Percentiles rank a stretch among this genome's conserved stretches.
Conservation (phyloP, 148 eudicot genomes). For the Heliamphora exappendiculata region DNA sequence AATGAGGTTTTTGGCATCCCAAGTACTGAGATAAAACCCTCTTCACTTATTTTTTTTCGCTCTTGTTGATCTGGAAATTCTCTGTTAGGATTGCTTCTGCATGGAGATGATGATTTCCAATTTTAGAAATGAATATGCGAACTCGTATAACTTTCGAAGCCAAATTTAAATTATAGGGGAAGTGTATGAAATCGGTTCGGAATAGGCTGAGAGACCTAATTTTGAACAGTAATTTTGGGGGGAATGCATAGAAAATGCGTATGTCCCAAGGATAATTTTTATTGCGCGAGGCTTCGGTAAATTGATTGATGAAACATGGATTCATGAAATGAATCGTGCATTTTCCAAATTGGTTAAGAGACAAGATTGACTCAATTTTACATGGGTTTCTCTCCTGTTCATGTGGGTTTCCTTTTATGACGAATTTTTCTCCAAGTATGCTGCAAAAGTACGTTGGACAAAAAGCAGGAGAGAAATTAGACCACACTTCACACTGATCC, state of each 20-base stretch:
- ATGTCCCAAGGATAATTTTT: not conserved
- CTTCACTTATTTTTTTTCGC: not conserved
- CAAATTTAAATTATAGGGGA: too few relatives aligned
- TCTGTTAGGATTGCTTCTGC: not conserved
- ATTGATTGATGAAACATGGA: not conserved
- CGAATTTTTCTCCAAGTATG: not conserved
- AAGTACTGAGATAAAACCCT: constrained; percentile 27
- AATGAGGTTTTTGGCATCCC: constrained; percentile 48
- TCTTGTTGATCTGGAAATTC: not conserved
- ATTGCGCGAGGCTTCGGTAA: not conserved
- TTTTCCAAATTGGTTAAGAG: not conserved
- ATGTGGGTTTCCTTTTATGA: not conserved
- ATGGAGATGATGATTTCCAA: not conserved
- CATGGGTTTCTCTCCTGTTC: not conserved
- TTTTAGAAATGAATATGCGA: not conserved
- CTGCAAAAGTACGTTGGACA: too few relatives aligned
- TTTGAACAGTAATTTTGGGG: not conserved
- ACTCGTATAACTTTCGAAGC: too few relatives aligned
- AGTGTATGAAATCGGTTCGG: not conserved
- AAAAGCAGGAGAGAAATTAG: too few relatives aligned
- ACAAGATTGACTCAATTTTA: not conserved
- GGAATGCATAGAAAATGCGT: not conserved
- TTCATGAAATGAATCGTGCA: not conserved
- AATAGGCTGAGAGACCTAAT: not conserved
- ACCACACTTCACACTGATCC: too few relatives aligned